A percentile compares a stretch with the other conserved stretches of the same genome.
Conservation (phyloP, 371 early-diverging fungal genomes). For the Mortierella sp. region DNA sequence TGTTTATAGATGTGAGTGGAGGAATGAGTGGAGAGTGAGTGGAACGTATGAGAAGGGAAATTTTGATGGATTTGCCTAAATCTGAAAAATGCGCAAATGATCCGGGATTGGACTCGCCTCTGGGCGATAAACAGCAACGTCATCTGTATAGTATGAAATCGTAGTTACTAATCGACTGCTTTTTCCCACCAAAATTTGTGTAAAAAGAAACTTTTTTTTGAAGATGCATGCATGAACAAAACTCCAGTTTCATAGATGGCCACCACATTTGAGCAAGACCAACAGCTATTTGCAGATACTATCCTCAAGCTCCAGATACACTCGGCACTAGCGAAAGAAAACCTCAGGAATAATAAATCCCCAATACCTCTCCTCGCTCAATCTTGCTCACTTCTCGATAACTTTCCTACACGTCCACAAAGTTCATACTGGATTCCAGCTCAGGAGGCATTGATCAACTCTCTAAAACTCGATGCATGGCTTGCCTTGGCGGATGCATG, state of each 20-base stretch:
- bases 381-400: slow-evolving; percentile 49
- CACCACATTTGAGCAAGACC: slow-evolving; percentile 22
- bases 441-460: slow-evolving; percentile 19
- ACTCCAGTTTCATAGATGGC: not conserved
- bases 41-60: slow-evolving; percentile 2
- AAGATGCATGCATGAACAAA: too few relatives aligned
- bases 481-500: slow-evolving; percentile 37
- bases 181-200: too few relatives aligned
- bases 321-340: slow-evolving; percentile 35
- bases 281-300: slow-evolving; percentile 43
- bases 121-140: not conserved
- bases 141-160: not conserved
- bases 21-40: slow-evolving; percentile 20
- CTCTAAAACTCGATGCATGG: slow-evolving; percentile 47
- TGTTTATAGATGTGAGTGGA: slow-evolving; percentile 8
- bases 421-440: slow-evolving; percentile 20
- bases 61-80: not conserved
- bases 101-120: not conserved
- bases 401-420: slow-evolving; percentile 24
- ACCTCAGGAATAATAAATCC: slow-evolving; percentile 31
- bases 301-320: slow-evolving; percentile 45
- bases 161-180: not conserved
- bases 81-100: slow-evolving; percentile 5
- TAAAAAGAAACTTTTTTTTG: too few relatives aligned
- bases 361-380: slow-evolving; percentile 43